phyloP scores from a whole-genome alignment of 2,329 filamentous ascomycete species.

The Chrysosphaeria jannelii region DNA sequence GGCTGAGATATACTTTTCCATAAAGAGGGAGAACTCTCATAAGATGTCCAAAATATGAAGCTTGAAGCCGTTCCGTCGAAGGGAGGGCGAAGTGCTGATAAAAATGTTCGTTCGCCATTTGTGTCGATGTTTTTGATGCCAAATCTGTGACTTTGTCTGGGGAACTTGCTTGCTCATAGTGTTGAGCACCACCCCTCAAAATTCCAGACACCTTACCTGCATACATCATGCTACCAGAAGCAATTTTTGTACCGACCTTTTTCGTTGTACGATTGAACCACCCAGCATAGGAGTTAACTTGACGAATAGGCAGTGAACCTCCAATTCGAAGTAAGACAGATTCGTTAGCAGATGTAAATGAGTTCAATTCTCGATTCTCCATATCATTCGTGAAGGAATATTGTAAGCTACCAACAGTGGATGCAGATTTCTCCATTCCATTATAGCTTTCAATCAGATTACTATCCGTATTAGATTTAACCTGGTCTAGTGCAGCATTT shows the following conservation, averaged over 20 bases:
- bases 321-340: too few relatives aligned
- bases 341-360: too few relatives aligned
- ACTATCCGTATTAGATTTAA: too few relatives aligned
- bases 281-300: slow-evolving; percentile 52
- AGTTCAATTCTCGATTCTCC: too few relatives aligned
- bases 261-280: slow-evolving; percentile 56
- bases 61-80: slow-evolving; percentile 50
- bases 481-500: too few relatives aligned
- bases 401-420: too few relatives aligned
- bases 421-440: too few relatives aligned
- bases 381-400: too few relatives aligned
- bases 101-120: slow-evolving; percentile 47
- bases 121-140: slow-evolving; percentile 29
- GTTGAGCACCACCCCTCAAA: slow-evolving; percentile 73
- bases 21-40: slow-evolving; percentile 73
- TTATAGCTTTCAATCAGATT: too few relatives aligned
- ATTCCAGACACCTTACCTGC: slow-evolving; percentile 92
- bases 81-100: slow-evolving; percentile 76
- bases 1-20: slow-evolving; percentile 86
- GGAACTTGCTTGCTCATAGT: slow-evolving; percentile 36
- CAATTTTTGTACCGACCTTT: slow-evolving; percentile 52
- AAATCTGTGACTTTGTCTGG: too few relatives aligned
- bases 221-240: slow-evolving; percentile 84
- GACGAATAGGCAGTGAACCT: too few relatives aligned
- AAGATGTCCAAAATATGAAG: slow-evolving; percentile 80